These are phyloP conservation scores for Leptographium lundbergii DNA, from an alignment of 2,329 filamentous ascomycete species.

Conservation along the genomic window DNA sequence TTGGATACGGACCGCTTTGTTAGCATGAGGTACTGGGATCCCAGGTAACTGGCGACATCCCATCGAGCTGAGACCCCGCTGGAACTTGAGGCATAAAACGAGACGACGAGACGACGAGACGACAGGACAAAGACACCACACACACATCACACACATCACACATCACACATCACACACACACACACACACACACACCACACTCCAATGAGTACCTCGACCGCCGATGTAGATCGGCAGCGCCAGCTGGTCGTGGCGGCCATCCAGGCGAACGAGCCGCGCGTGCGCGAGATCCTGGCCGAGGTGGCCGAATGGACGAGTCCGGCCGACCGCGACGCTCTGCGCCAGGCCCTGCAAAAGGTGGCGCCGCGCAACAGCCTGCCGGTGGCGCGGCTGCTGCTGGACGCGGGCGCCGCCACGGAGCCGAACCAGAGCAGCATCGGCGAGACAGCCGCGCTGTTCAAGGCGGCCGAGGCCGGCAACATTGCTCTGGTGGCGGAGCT, in stretches of 20 bases:
- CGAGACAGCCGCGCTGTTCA: constrained; percentile 23
- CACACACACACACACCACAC: neutral
- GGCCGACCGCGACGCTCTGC: constrained; percentile 23
- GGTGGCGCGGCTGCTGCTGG: constrained; percentile 24
- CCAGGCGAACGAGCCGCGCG: constrained; percentile 23
- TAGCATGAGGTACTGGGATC: no score
- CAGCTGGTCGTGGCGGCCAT: constrained; percentile 23
- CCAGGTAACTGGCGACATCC: neutral
- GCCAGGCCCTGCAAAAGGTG: constrained; percentile 24
- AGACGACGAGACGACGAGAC: no score
- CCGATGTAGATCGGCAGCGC: constrained; percentile 24
- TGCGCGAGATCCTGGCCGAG: constrained; percentile 23
- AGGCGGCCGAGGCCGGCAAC: constrained; percentile 25
- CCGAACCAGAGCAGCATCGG: constrained; percentile 17
- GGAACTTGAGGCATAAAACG: neutral
- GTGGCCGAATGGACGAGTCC: constrained; percentile 20
- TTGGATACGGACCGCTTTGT: neutral
- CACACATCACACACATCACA: no score
- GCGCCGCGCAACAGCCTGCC: constrained; percentile 22
- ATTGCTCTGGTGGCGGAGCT: constrained; percentile 21
- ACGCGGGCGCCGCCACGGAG: constrained; percentile 24
- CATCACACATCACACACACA: no score
- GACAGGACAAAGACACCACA: no score
- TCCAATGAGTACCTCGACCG: constrained; percentile 22
- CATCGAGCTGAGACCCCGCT: neutral